A percentile compares a stretch with the other conserved stretches of the same genome.
Evolutionary conservation across 2,329 filamentous ascomycete species (phyloP).

Genomic region (Conoideocrella luteorostrata): DNA sequence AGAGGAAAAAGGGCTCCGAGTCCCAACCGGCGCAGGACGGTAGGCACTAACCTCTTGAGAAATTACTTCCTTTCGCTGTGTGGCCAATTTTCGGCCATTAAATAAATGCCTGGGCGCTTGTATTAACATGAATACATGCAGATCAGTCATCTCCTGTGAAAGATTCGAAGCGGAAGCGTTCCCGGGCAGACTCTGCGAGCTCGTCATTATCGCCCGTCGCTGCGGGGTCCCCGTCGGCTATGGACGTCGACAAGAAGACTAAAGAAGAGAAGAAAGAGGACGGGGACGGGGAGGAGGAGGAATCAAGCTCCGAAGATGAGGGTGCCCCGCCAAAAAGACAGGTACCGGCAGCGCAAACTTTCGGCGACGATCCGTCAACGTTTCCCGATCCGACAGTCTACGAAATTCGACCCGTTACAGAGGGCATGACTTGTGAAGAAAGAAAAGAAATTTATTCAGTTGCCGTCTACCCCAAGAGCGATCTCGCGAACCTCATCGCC

Average conservation of each 20-base stretch:
- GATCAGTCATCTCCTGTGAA: conserved; percentile 49
- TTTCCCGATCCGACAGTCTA: conserved; percentile 91
- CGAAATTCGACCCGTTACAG: conserved; percentile 71
- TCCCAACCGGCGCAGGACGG: conserved; percentile 32
- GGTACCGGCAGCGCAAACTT: conserved; percentile 75
- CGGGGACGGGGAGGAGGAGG: conserved; percentile 33
- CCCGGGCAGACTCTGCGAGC: conserved; percentile 49
- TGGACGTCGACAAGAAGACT: conserved; percentile 53
- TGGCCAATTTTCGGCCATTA: neutral
- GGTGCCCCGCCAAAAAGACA: conserved; percentile 55
- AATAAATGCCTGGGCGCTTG: neutral
- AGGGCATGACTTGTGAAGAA: conserved; percentile 77
- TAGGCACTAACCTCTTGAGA: neutral
- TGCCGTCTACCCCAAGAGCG: conserved; percentile 70
- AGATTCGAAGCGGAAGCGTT: conserved; percentile 47
- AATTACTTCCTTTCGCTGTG: neutral
- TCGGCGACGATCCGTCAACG: conserved; percentile 86
- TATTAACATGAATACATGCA: conserved; percentile 17
- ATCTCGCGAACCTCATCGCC: conserved; percentile 78
- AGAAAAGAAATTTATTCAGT: conserved; percentile 86
- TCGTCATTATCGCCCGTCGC: conserved; percentile 54
- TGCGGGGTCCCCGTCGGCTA: conserved; percentile 44
- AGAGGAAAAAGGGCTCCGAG: conserved; percentile 70
- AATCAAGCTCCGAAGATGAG: conserved; percentile 52
- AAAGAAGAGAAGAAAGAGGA: conserved; percentile 32